Evolutionary conservation across 768 basidiomycete genomes (phyloP).

Genomic region (Mycena polygramma): DNA sequence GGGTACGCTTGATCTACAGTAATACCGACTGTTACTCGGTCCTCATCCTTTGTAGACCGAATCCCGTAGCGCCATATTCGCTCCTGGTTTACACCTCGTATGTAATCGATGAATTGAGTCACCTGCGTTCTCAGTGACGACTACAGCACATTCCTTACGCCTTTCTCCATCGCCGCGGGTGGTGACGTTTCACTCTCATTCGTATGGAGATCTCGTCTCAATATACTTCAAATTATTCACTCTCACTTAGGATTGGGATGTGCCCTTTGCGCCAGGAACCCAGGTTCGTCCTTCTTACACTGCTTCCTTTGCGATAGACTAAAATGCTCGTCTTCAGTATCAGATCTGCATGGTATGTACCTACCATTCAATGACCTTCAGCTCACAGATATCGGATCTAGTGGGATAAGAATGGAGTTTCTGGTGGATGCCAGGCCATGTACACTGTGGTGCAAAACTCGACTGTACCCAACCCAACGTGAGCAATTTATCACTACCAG

Average conservation of each 20-base stretch:
- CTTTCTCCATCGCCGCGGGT: slow-evolving; percentile 59
- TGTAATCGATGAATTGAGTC: slow-evolving; percentile 5
- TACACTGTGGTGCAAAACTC: slow-evolving; percentile 63
- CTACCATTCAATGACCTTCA: no score
- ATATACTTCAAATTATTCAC: background rate
- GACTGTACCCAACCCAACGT: slow-evolving; percentile 49
- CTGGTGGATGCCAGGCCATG: slow-evolving; percentile 66
- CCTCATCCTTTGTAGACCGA: slow-evolving; percentile 48
- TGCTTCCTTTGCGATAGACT: background rate
- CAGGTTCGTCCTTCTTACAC: slow-evolving; percentile 40
- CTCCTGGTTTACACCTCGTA: slow-evolving; percentile 66
- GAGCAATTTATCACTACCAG: no score
- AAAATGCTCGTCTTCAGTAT: slow-evolving; percentile 48
- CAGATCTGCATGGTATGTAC: slow-evolving; percentile 68
- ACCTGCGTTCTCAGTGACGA: no score
- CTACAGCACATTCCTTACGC: slow-evolving; percentile 55
- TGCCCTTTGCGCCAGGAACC: slow-evolving; percentile 65
- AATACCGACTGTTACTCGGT: background rate
- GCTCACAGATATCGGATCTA: slow-evolving; percentile 30
- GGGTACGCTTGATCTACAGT: slow-evolving; percentile 17
- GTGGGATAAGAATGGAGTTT: slow-evolving; percentile 61
- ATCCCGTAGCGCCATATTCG: slow-evolving; percentile 63
- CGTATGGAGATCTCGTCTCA: slow-evolving; percentile 39
- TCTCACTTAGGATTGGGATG: slow-evolving; percentile 56
- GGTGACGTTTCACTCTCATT: slow-evolving; percentile 40